These are phyloP conservation scores for Acidomyces sp. DNA, from an alignment of 495 filamentous ascomycete genomes.

Conservation along the genomic window DNA sequence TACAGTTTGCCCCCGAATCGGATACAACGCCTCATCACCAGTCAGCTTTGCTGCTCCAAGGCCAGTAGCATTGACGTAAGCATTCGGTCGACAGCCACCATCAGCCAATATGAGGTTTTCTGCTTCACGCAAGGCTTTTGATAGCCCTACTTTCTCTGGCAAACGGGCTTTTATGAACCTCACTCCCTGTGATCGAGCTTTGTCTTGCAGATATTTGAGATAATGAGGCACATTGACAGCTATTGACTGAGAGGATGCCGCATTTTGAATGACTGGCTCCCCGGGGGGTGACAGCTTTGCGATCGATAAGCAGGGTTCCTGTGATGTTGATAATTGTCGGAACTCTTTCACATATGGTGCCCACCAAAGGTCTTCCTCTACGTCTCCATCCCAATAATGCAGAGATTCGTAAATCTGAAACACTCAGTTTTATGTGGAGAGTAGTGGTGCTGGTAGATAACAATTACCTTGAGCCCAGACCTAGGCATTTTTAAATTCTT, in stretches of 20 bases:
- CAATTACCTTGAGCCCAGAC: conserved; percentile 10
- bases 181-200: conserved; percentile 13
- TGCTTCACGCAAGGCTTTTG: not conserved
- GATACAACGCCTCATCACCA: conserved; percentile 22
- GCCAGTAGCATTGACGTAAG: conserved; percentile 29
- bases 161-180: conserved; percentile 14
- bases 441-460: conserved; percentile 2
- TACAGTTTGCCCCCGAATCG: conserved; percentile 28
- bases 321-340: conserved; percentile 6
- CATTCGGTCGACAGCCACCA: conserved; percentile 4
- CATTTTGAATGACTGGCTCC: conserved; percentile 11
- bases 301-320: conserved; percentile 2
- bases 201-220: conserved; percentile 20
- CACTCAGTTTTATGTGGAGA: not conserved
- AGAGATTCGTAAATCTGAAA: conserved; percentile 15
- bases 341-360: conserved; percentile 21
- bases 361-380: conserved; percentile 24
- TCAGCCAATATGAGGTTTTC: not conserved
- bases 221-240: conserved; percentile 26
- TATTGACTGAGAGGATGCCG: conserved; percentile 18
- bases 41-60: conserved; percentile 23
- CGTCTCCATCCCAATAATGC: conserved; percentile 13
- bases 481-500: conserved; percentile 1
- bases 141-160: conserved; percentile 7
- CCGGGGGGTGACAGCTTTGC: not conserved